These are phyloP conservation scores for Cladosporium sp. DNA, from an alignment of 2,329 filamentous ascomycete species.

Conservation along the genomic window DNA sequence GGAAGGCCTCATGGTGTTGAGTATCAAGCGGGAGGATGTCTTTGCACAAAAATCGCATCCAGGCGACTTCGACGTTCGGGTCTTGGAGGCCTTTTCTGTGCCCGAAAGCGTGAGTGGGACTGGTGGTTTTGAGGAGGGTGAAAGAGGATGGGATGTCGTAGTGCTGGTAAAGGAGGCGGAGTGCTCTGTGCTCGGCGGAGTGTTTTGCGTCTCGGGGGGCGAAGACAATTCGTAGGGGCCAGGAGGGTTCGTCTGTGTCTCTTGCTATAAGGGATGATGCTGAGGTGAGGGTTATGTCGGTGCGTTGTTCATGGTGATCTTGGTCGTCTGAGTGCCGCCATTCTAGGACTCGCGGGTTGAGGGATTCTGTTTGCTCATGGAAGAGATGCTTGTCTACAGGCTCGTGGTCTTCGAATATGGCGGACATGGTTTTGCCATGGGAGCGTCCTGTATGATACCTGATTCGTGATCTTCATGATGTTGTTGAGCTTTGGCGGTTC, in stretches of 20 bases:
- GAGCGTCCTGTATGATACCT: background rate
- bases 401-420: background rate
- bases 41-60: conserved; percentile 11
- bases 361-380: background rate
- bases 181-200: background rate
- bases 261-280: background rate
- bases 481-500: background rate
- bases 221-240: background rate
- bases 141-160: background rate
- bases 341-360: background rate
- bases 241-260: background rate
- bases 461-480: background rate
- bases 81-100: background rate
- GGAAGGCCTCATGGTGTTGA: background rate
- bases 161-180: background rate
- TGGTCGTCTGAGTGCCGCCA: background rate
- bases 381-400: background rate
- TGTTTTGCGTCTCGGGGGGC: background rate
- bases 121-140: background rate
- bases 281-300: background rate
- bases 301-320: background rate
- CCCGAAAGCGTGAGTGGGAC: conserved; percentile 1
- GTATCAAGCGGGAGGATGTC: background rate
- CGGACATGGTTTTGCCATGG: background rate
- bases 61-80: background rate